Percentiles rank a stretch among this genome's conserved stretches.
Conservation (phyloP, 2,329 filamentous ascomycete genomes). For the Uncinocarpus reesii region DNA sequence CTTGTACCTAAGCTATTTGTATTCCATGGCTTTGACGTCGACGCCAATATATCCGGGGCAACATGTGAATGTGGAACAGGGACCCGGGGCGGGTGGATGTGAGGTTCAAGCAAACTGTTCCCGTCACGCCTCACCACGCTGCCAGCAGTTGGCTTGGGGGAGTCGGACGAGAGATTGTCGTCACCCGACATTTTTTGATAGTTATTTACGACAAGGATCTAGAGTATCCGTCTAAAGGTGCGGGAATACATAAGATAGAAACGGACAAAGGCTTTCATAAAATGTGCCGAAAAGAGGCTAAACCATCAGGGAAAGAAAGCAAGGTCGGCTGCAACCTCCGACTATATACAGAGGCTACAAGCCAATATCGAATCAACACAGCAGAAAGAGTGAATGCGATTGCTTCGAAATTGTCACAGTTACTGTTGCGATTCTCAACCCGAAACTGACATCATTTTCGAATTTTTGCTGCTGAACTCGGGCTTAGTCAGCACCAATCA, state of each 20-base stretch:
- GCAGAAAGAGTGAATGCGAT: background rate
- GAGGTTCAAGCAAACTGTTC: conserved; percentile 10
- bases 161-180: background rate
- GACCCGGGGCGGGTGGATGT: conserved; percentile 5
- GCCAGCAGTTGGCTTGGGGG: background rate
- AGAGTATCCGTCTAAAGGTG: background rate
- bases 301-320: background rate
- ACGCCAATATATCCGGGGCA: background rate
- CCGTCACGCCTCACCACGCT: background rate
- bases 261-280: no score
- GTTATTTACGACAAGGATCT: background rate
- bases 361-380: background rate
- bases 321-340: background rate
- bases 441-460: conserved; percentile 9
- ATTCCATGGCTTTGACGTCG: conserved; percentile 50
- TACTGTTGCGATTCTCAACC: background rate
- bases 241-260: no score
- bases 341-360: background rate
- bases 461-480: conserved; percentile 7
- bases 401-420: background rate
- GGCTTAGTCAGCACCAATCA: background rate
- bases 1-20: conserved; percentile 60
- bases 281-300: background rate
- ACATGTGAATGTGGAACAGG: conserved; percentile 8
- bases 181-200: conserved; percentile 6